These are phyloP conservation scores for Triangularia setosa DNA, from an alignment of 2,329 filamentous ascomycete species.

Conservation along the genomic window DNA sequence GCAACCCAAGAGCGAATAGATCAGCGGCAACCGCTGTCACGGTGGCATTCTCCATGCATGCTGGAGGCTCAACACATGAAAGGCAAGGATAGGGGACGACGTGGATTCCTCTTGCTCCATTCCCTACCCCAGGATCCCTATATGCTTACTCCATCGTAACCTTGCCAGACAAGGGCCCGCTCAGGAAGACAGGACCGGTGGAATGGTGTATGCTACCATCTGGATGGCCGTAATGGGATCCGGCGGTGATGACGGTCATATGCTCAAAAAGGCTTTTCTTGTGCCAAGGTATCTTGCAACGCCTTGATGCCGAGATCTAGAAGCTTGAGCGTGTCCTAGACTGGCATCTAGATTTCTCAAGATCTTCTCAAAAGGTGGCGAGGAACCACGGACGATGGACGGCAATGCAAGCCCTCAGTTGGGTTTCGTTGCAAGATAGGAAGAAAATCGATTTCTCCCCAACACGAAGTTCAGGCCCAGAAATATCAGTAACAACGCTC, in stretches of 20 bases:
- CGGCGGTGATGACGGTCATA: neutral
- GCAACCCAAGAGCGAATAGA: neutral
- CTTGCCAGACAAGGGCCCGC: neutral
- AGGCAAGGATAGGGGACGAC: neutral
- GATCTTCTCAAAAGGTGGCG: neutral
- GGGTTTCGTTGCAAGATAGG: neutral
- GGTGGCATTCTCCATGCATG: neutral
- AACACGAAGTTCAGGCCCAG: neutral
- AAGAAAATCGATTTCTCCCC: neutral
- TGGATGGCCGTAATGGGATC: neutral
- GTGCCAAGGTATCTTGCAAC: neutral
- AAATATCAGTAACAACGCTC: neutral
- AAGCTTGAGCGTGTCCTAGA: neutral
- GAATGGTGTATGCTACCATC: neutral
- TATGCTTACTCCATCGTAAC: neutral
- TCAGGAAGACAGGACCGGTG: neutral
- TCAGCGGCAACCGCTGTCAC: conserved; percentile 4
- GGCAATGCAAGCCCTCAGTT: neutral
- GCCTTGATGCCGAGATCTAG: neutral
- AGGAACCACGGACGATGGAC: neutral
- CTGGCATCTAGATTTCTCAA: neutral
- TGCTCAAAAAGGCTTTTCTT: neutral
- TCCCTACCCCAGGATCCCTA: neutral
- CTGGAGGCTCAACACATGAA: neutral
- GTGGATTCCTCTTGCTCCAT: neutral